Conservation (phyloP, 164 flowering plant genomes). For the Vitis amurensis region DNA sequence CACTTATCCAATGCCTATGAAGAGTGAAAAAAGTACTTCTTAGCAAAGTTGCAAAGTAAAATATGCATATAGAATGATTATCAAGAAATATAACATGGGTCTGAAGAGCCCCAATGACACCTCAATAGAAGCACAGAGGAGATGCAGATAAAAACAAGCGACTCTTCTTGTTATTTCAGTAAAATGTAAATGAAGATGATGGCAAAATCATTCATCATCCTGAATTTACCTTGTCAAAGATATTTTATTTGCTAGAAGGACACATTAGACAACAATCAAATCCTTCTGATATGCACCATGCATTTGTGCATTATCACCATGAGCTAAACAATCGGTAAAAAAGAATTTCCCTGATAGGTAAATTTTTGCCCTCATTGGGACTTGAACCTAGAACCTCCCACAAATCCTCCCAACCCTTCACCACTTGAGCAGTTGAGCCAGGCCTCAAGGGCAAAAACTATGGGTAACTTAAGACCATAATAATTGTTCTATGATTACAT, state of each 20-base stretch:
- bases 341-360: too few relatives aligned
- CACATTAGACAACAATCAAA: not conserved
- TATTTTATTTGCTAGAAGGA: not conserved
- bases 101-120: not conserved
- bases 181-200: too few relatives aligned
- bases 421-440: too few relatives aligned
- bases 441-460: too few relatives aligned
- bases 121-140: not conserved
- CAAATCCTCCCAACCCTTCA: too few relatives aligned
- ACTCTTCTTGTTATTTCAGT: too few relatives aligned
- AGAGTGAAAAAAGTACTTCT: constrained; percentile 1
- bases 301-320: not conserved
- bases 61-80: not conserved
- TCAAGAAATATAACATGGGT: too few relatives aligned
- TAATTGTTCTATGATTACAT: not conserved
- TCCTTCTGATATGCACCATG: not conserved
- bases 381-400: too few relatives aligned
- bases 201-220: not conserved
- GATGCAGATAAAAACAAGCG: too few relatives aligned
- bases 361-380: too few relatives aligned
- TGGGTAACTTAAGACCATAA: too few relatives aligned
- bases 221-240: not conserved
- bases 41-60: not conserved
- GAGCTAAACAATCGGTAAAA: not conserved
- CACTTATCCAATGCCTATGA: constrained; percentile 85